Evolutionary conservation across 495 filamentous ascomycete genomes (phyloP).

Genomic region (Penicillium longicatenatum): DNA sequence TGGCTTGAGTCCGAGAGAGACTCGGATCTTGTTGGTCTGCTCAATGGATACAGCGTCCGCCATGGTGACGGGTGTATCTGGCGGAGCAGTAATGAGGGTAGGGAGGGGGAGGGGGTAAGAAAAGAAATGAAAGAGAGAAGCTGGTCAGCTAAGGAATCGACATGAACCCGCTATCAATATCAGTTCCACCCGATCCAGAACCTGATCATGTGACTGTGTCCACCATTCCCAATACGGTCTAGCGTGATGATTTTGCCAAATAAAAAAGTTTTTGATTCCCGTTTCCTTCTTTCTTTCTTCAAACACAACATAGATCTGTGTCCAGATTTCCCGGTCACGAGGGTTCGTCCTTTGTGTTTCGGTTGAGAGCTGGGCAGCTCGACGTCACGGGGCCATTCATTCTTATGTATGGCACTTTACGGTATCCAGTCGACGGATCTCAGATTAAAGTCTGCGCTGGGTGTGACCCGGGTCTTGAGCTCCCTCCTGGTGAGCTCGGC

Average conservation of each 20-base stretch:
- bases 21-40: constrained; percentile 90
- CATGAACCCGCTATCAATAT: constrained; percentile 2
- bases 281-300: constrained; percentile 43
- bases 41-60: constrained; percentile 82
- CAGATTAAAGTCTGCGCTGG: constrained; percentile 63
- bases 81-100: not conserved
- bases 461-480: constrained; percentile 59
- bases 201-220: constrained; percentile 12
- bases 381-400: constrained; percentile 81
- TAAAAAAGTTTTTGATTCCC: constrained; percentile 26
- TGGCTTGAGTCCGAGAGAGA: constrained; percentile 86
- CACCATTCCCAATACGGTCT: constrained; percentile 15
- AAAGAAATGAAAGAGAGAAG: not conserved
- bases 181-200: constrained; percentile 1
- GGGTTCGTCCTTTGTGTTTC: constrained; percentile 54
- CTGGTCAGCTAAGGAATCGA: not conserved
- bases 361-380: constrained; percentile 84
- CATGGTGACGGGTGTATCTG: constrained; percentile 51
- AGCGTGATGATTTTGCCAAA: constrained; percentile 38
- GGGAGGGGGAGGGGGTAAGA: not conserved
- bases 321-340: constrained; percentile 67
- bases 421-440: constrained; percentile 92
- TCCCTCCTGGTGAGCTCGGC: constrained; percentile 73
- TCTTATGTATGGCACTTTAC: constrained; percentile 66
- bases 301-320: constrained; percentile 74